Percentiles rank a stretch among this genome's conserved stretches.
These are phyloP conservation scores for Gentiana macrophylla DNA, from an alignment of 257 asterid species.

Conservation along the genomic window DNA sequence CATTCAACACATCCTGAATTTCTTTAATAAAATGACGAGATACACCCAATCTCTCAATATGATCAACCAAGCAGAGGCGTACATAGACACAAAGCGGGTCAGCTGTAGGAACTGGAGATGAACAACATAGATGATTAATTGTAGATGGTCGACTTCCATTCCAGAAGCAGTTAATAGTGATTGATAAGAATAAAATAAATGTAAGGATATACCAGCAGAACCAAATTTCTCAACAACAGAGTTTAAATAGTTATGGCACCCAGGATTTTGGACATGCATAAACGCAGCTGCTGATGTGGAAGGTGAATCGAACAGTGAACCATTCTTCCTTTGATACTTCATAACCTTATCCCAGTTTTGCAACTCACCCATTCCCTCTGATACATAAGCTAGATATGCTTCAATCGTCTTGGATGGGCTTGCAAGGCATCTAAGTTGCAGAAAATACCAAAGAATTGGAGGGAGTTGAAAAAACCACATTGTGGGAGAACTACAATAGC, in stretches of 20 bases:
- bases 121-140: constrained; percentile 4
- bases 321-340: constrained; percentile 69
- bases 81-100: constrained; percentile 49
- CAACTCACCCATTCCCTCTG: constrained; percentile 57
- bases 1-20: constrained; percentile 48
- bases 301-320: constrained; percentile 86
- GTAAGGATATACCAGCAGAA: constrained; percentile 40
- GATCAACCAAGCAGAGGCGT: constrained; percentile 47
- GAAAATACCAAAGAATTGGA: background rate
- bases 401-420: constrained; percentile 28
- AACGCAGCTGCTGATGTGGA: constrained; percentile 84
- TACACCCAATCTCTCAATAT: constrained; percentile 68
- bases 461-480: too few species aligned
- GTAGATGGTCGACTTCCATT: background rate
- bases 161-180: background rate
- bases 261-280: constrained; percentile 36
- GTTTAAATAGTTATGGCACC: constrained; percentile 51
- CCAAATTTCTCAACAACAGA: constrained; percentile 48
- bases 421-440: constrained; percentile 28
- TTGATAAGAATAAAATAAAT: background rate
- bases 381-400: constrained; percentile 54
- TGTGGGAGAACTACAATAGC: background rate
- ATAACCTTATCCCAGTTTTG: constrained; percentile 51
- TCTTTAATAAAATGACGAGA: constrained; percentile 47
- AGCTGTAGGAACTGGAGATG: constrained; percentile 57